Conservation (phyloP, 441 rosid genomes). For the Populus tomentosa region DNA sequence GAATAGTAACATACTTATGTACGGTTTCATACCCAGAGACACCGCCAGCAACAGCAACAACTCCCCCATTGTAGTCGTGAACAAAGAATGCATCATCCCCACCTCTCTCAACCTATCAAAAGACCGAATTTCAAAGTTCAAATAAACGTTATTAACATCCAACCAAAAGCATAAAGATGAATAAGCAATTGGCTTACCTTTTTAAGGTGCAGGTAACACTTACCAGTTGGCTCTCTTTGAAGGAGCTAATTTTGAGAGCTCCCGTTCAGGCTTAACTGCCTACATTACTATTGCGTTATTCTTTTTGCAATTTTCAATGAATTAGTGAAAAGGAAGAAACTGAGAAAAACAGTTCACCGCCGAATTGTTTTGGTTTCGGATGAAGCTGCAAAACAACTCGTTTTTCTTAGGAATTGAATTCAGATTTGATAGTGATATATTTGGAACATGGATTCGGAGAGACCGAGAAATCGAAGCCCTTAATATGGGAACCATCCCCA, state of each 20-base stretch:
- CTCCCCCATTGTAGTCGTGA: slow-evolving; percentile 69
- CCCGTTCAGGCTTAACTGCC: neutral
- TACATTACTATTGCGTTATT: neutral
- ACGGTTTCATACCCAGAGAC: slow-evolving; percentile 63
- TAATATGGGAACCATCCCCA: slow-evolving; percentile 48
- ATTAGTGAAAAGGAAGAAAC: neutral
- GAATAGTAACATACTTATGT: neutral
- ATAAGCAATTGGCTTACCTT: slow-evolving; percentile 43
- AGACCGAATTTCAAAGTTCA: neutral
- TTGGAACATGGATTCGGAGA: slow-evolving; percentile 16
- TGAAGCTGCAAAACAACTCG: slow-evolving; percentile 35
- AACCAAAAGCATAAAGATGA: neutral
- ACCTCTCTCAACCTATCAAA: slow-evolving; percentile 67
- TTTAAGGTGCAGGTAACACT: slow-evolving; percentile 55
- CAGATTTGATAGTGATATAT: neutral
- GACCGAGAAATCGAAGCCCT: slow-evolving; percentile 29
- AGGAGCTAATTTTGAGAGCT: too few species aligned
- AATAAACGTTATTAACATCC: neutral
- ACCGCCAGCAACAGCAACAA: slow-evolving; percentile 89
- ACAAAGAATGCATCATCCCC: slow-evolving; percentile 92
- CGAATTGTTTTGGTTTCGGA: slow-evolving; percentile 35
- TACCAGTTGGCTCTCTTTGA: too few species aligned
- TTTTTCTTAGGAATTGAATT: slow-evolving; percentile 24
- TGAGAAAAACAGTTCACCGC: slow-evolving; percentile 29
- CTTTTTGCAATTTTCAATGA: too few species aligned